phyloP scores from a whole-genome alignment of 1,284 basidiomycete species.

The Calocybe gambosa region DNA sequence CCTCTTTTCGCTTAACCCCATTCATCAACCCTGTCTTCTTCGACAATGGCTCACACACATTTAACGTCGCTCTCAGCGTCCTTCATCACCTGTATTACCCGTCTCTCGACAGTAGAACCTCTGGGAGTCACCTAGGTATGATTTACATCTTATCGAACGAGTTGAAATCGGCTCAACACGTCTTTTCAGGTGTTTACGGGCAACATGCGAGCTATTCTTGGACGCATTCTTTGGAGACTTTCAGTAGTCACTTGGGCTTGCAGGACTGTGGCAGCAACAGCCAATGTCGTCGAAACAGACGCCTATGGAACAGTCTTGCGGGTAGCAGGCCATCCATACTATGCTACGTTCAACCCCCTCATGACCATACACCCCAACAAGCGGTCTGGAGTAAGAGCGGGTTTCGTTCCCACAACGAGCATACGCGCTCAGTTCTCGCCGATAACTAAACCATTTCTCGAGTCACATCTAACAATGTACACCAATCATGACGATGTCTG shows the following conservation, averaged over 20 bases:
- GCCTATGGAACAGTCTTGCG: constrained; percentile 19
- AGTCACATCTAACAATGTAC: constrained; percentile 19
- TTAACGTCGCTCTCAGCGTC: not conserved
- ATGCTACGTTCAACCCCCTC: constrained; percentile 10
- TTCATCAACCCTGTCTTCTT: not conserved
- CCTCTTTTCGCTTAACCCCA: not conserved
- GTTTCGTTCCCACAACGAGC: constrained; percentile 16
- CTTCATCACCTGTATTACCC: not conserved
- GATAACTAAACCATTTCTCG: constrained; percentile 21
- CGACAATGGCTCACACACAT: not conserved
- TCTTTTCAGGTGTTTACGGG: not conserved
- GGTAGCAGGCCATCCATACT: constrained; percentile 15
- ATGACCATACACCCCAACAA: constrained; percentile 11
- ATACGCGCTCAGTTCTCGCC: constrained; percentile 19
- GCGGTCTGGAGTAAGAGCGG: constrained; percentile 2
- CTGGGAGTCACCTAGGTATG: not conserved
- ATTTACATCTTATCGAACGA: not conserved
- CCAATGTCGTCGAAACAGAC: constrained; percentile 17
- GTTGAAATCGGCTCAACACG: not conserved
- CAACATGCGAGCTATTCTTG: not conserved
- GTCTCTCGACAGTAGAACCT: not conserved
- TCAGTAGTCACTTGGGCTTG: not conserved
- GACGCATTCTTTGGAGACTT: not conserved
- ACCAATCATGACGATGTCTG: constrained; percentile 28
- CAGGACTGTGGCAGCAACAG: constrained; percentile 11